phyloP scores from a whole-genome alignment of 495 filamentous ascomycete species.

The Penicillium ucsense region DNA sequence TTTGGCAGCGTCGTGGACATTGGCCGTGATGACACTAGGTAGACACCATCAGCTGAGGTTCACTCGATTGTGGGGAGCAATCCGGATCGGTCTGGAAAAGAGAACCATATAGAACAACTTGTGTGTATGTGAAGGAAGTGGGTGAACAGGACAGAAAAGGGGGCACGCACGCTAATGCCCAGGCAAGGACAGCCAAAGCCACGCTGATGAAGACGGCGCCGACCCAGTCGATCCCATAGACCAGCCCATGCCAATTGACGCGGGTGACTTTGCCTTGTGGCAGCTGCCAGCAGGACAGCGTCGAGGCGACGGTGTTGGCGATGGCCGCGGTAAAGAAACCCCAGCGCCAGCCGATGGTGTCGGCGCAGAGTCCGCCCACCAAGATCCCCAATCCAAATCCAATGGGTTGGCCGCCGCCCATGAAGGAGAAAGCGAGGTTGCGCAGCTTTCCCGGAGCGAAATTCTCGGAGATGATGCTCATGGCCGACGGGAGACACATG shows the following conservation, averaged over 20 bases:
- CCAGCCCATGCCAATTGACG: neutral
- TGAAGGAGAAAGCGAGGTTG: neutral
- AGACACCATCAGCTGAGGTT: too few relatives aligned
- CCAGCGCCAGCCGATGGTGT: constrained; percentile 34
- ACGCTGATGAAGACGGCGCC: neutral
- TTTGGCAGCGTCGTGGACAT: neutral
- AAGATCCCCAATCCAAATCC: neutral
- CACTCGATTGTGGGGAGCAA: too few relatives aligned
- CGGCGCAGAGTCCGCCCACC: constrained; percentile 37
- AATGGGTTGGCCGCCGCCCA: neutral
- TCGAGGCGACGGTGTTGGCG: constrained; percentile 2
- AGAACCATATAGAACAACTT: neutral
- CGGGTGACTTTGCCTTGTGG: neutral
- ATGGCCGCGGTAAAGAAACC: constrained; percentile 34
- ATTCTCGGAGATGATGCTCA: neutral
- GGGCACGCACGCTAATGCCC: neutral
- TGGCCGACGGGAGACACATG: neutral
- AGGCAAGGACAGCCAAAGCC: neutral
- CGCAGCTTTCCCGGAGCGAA: neutral
- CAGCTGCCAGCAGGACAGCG: neutral
- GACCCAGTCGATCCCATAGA: neutral
- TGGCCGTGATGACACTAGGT: too few relatives aligned
- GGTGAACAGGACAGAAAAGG: neutral
- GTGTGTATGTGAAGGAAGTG: neutral
- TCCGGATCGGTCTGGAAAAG: neutral